Conservation (phyloP, 148 eudicot species). For the Chenopodium quinoa region DNA sequence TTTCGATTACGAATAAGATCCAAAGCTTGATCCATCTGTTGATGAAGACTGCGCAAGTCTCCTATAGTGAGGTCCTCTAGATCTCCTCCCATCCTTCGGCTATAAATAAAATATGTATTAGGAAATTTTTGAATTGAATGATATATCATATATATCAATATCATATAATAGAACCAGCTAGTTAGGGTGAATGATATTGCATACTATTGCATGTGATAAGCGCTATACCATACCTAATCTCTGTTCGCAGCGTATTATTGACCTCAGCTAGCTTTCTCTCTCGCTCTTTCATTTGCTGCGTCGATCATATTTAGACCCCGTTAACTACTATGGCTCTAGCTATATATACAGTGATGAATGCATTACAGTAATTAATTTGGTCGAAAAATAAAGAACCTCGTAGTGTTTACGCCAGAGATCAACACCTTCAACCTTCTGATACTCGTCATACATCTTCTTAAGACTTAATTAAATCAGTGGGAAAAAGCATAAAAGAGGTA, state of each 20-base stretch:
- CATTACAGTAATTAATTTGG: too few relatives aligned
- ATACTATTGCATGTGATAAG: too few relatives aligned
- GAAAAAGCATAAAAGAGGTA: too few relatives aligned
- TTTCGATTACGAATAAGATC: constrained; percentile 42
- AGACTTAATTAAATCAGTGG: constrained; percentile 29
- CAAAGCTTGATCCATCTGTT: constrained; percentile 40
- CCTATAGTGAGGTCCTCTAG: constrained; percentile 32
- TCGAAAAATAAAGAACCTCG: constrained; percentile 31
- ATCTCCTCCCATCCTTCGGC: constrained; percentile 59
- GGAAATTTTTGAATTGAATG: too few relatives aligned
- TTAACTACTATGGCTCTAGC: too few relatives aligned
- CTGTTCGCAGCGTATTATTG: constrained; percentile 17
- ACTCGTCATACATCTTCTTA: constrained; percentile 63
- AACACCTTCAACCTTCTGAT: constrained; percentile 41
- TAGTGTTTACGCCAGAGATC: constrained; percentile 64
- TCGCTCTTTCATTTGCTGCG: constrained; percentile 54
- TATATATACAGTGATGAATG: too few relatives aligned
- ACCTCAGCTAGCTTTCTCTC: constrained; percentile 28
- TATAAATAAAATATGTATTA: not conserved
- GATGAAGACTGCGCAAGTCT: constrained; percentile 42
- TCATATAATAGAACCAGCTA: too few relatives aligned
- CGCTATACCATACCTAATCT: constrained; percentile 22
- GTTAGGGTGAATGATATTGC: too few relatives aligned
- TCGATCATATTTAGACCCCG: not conserved
- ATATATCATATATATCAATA: too few relatives aligned